Percentiles rank a stretch among this genome's conserved stretches.
Evolutionary conservation across 768 basidiomycete species (phyloP).

Genomic region (Sarcodon aspratus): DNA sequence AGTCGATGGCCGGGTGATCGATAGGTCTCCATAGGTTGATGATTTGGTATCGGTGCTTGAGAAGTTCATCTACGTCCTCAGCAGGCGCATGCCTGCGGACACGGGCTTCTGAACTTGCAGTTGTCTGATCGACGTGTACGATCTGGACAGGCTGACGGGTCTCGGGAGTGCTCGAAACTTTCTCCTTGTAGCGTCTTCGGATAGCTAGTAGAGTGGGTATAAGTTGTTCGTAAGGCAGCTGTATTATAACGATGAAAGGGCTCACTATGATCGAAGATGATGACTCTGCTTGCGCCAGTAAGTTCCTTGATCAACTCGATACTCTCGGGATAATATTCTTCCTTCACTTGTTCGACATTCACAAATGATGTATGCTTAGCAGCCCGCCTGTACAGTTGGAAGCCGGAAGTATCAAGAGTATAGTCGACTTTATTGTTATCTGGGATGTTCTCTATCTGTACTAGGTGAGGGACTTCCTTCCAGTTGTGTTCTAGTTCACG

Average conservation of each 20-base stretch:
- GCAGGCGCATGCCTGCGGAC: conserved; percentile 32
- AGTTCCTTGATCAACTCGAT: conserved; percentile 43
- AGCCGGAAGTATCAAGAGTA: conserved; percentile 39
- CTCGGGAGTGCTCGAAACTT: conserved; percentile 22
- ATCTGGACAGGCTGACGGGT: conserved; percentile 31
- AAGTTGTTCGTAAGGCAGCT: background rate
- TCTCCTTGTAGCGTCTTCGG: conserved; percentile 27
- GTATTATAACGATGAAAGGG: background rate
- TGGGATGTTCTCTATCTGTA: conserved; percentile 36
- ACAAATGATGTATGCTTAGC: conserved; percentile 36
- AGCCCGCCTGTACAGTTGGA: conserved; percentile 29
- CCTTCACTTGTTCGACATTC: conserved; percentile 36
- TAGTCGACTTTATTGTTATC: conserved; percentile 33
- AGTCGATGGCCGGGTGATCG: conserved; percentile 30
- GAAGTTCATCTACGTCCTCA: conserved; percentile 24
- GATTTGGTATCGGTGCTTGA: conserved; percentile 37
- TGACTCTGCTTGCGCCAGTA: conserved; percentile 47
- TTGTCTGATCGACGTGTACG: conserved; percentile 37
- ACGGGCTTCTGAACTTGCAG: conserved; percentile 24
- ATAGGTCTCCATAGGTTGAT: conserved; percentile 48
- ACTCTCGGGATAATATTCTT: conserved; percentile 53
- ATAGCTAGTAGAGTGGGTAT: conserved; percentile 21
- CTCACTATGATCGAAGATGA: conserved; percentile 60
- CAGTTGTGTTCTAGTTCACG: conserved; percentile 27
- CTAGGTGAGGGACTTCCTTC: conserved; percentile 14